A percentile compares a stretch with the other conserved stretches of the same genome.
These are phyloP conservation scores for Tieghemostelium lacteum DNA, from an alignment of 78 protist species.

Conservation along the genomic window DNA sequence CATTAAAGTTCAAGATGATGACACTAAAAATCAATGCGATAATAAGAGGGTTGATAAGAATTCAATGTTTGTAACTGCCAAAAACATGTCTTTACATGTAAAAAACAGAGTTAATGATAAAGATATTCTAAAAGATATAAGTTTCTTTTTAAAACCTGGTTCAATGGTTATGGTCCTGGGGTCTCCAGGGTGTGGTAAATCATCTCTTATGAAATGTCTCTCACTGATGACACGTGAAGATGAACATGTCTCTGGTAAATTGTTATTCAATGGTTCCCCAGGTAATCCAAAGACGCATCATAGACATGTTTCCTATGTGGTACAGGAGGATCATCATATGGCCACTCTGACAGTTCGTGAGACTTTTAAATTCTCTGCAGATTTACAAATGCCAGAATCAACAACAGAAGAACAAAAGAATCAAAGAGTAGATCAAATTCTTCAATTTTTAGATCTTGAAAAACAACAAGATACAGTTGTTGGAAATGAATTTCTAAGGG, in stretches of 20 bases:
- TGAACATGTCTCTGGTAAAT: constrained; percentile 6
- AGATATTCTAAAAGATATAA: constrained; percentile 40
- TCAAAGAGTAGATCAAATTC: constrained; percentile 48
- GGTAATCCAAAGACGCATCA: constrained; percentile 44
- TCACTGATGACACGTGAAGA: constrained; percentile 24
- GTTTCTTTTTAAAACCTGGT: constrained; percentile 78
- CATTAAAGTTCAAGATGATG: neutral
- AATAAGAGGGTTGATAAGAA: neutral
- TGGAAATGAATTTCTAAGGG: constrained; percentile 77
- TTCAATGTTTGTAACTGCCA: constrained; percentile 51
- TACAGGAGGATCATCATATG: constrained; percentile 78
- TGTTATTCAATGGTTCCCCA: constrained; percentile 38
- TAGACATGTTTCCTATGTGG: constrained; percentile 68
- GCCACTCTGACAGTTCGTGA: constrained; percentile 66
- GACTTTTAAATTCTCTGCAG: constrained; percentile 61
- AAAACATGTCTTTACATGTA: constrained; percentile 18
- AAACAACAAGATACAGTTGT: constrained; percentile 69
- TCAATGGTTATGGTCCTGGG: constrained; percentile 74
- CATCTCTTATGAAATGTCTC: constrained; percentile 45
- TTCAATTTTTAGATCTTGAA: constrained; percentile 25
- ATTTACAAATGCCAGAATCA: constrained; percentile 52
- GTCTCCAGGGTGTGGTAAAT: constrained; percentile 80
- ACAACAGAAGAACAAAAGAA: constrained; percentile 65
- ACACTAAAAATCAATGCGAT: neutral
- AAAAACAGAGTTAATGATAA: neutral